Evolutionary conservation across 2,329 filamentous ascomycete species (phyloP).

Genomic region (Epicoccum nigrum): DNA sequence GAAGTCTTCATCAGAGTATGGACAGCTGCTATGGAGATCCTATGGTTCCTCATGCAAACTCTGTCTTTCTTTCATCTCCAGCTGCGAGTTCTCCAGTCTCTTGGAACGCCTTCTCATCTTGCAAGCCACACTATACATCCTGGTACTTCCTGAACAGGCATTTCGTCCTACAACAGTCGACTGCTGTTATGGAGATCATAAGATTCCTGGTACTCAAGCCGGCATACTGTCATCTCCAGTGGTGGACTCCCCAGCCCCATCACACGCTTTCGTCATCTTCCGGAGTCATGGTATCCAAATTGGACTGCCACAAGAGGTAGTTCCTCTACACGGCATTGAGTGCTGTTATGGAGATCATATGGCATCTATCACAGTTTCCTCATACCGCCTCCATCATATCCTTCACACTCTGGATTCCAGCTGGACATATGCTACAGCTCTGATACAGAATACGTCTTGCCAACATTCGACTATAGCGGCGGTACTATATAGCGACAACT

Average conservation of each 20-base stretch:
- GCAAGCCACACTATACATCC: neutral
- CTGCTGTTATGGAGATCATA: constrained; percentile 15
- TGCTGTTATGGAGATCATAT: constrained; percentile 10
- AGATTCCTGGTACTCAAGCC: neutral
- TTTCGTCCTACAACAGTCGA: neutral
- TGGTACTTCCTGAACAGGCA: constrained; percentile 2
- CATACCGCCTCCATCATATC: neutral
- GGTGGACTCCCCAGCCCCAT: neutral
- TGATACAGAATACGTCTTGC: too few relatives aligned
- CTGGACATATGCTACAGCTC: too few relatives aligned
- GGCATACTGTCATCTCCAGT: neutral
- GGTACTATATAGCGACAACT: too few relatives aligned
- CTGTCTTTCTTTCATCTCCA: constrained; percentile 1
- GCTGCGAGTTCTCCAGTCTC: neutral
- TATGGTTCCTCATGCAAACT: constrained; percentile 6
- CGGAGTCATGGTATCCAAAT: neutral
- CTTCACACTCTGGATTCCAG: neutral
- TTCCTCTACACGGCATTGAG: neutral
- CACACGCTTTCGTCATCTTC: neutral
- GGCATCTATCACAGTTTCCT: neutral
- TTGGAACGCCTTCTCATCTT: neutral
- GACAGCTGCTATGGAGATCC: constrained; percentile 15
- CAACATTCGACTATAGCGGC: too few relatives aligned
- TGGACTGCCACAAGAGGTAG: constrained; percentile 2
- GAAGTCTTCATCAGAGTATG: neutral